Evolutionary conservation across 2,329 filamentous ascomycete species (phyloP).

Genomic region (Arthrobotrys sinensis): DNA sequence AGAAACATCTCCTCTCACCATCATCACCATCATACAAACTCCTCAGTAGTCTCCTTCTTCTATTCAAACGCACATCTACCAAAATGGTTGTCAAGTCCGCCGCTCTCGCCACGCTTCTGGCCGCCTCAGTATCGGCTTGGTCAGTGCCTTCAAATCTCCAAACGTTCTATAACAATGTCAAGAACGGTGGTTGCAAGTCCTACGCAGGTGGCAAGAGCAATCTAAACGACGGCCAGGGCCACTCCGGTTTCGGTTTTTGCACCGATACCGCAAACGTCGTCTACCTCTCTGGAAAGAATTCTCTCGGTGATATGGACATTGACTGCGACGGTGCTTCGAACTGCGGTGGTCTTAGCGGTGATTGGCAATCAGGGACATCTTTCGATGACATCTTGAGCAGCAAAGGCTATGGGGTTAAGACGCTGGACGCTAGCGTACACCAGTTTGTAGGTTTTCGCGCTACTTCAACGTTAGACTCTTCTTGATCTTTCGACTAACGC

Average conservation of each 20-base stretch:
- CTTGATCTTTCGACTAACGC: neutral
- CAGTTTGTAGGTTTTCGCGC: slow-evolving; percentile 68
- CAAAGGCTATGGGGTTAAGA: slow-evolving; percentile 67
- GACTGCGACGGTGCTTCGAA: slow-evolving; percentile 73
- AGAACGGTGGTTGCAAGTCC: slow-evolving; percentile 49
- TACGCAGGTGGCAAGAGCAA: slow-evolving; percentile 40
- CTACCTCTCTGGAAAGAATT: slow-evolving; percentile 69
- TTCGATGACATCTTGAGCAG: slow-evolving; percentile 68
- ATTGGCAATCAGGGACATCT: slow-evolving; percentile 70
- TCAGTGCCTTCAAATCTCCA: slow-evolving; percentile 45
- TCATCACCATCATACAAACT: slow-evolving; percentile 76
- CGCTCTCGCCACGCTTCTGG: slow-evolving; percentile 19
- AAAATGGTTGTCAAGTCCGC: slow-evolving; percentile 32
- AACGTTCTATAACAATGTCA: slow-evolving; percentile 57
- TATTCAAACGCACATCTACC: slow-evolving; percentile 69
- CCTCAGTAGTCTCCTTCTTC: slow-evolving; percentile 68
- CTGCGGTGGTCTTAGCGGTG: slow-evolving; percentile 69
- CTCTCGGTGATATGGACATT: slow-evolving; percentile 73
- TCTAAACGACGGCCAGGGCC: slow-evolving; percentile 60
- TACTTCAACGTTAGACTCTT: neutral
- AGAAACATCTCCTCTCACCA: neutral
- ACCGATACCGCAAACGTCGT: slow-evolving; percentile 70
- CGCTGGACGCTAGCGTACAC: slow-evolving; percentile 72
- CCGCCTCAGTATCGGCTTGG: slow-evolving; percentile 18
- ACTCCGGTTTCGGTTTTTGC: slow-evolving; percentile 69